Evolutionary conservation across 495 filamentous ascomycete genomes (phyloP).

Genomic region (Hypoxylon crocopeplum): DNA sequence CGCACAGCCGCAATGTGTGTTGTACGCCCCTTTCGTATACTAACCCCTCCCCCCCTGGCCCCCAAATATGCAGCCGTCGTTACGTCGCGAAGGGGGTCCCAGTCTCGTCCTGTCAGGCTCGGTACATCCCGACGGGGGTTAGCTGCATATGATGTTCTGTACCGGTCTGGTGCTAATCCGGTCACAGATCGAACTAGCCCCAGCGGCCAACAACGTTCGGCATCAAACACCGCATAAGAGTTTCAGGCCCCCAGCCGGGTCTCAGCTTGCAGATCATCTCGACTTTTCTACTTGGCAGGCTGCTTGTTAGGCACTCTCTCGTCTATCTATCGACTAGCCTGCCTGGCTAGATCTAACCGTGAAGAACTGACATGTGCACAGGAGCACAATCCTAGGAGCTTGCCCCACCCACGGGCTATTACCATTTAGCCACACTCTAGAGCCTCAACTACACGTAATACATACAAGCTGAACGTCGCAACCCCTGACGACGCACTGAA

Average conservation of each 20-base stretch:
- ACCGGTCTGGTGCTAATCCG: slow-evolving; percentile 43
- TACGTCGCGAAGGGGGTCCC: background rate
- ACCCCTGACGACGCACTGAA: slow-evolving; percentile 16
- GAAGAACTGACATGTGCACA: slow-evolving; percentile 2
- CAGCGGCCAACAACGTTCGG: slow-evolving; percentile 24
- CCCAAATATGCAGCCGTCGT: slow-evolving; percentile 2
- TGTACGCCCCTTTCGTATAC: background rate
- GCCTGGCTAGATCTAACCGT: slow-evolving; percentile 12
- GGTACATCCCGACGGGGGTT: slow-evolving; percentile 33
- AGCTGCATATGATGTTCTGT: slow-evolving; percentile 20
- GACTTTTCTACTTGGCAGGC: slow-evolving; percentile 4
- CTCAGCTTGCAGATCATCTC: slow-evolving; percentile 49
- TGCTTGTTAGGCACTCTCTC: background rate
- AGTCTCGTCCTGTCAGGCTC: slow-evolving; percentile 20
- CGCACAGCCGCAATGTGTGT: slow-evolving; percentile 14
- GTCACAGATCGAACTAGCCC: slow-evolving; percentile 37
- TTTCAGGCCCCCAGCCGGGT: slow-evolving; percentile 46
- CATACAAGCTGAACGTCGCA: slow-evolving; percentile 9
- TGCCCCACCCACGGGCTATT: background rate
- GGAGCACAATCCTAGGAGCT: background rate
- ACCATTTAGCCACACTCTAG: slow-evolving; percentile 13
- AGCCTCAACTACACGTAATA: slow-evolving; percentile 24
- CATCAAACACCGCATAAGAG: slow-evolving; percentile 37
- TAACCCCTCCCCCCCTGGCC: background rate
- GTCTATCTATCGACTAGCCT: background rate